phyloP scores from a whole-genome alignment of 169 alveolate species.

The Eimeria sp. region DNA sequence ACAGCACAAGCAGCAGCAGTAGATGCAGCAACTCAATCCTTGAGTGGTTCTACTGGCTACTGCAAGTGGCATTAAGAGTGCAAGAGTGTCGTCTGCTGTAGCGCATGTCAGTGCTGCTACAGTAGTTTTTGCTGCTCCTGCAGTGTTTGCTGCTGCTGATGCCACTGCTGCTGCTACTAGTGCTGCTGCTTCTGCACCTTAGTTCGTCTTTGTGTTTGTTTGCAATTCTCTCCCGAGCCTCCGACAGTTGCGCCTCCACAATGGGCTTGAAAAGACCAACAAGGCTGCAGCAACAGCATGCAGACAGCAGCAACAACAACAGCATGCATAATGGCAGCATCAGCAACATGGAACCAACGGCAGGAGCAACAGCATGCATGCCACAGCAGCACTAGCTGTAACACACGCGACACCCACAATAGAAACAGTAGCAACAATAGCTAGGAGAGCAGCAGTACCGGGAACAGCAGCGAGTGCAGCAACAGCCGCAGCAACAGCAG shows the following conservation, averaged over 20 bases:
- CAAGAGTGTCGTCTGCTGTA: background rate
- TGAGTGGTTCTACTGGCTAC: background rate
- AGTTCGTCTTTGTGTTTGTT: conserved; percentile 22
- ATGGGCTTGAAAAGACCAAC: background rate
- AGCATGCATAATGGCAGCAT: background rate
- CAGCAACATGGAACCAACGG: conserved; percentile 4
- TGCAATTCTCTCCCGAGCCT: conserved; percentile 29
- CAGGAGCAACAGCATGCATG: background rate
- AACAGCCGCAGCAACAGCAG: conserved; percentile 39
- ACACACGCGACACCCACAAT: background rate
- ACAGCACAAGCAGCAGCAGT: conserved; percentile 26
- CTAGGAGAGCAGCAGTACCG: background rate
- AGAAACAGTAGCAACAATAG: background rate
- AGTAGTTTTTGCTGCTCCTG: background rate
- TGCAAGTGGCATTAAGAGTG: background rate
- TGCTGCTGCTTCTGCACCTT: conserved; percentile 34
- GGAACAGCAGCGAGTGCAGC: background rate
- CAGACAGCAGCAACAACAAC: conserved; percentile 13
- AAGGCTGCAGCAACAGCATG: conserved; percentile 40
- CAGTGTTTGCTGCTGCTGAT: background rate
- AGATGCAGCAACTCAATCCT: background rate
- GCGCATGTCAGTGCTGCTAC: background rate
- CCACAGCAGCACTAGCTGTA: background rate
- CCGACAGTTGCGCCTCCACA: conserved; percentile 62
- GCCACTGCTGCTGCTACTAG: background rate